A percentile compares a stretch with the other conserved stretches of the same genome.
Evolutionary conservation across 495 filamentous ascomycete species (phyloP).

Genomic region (Talaromyces trachyspermus): DNA sequence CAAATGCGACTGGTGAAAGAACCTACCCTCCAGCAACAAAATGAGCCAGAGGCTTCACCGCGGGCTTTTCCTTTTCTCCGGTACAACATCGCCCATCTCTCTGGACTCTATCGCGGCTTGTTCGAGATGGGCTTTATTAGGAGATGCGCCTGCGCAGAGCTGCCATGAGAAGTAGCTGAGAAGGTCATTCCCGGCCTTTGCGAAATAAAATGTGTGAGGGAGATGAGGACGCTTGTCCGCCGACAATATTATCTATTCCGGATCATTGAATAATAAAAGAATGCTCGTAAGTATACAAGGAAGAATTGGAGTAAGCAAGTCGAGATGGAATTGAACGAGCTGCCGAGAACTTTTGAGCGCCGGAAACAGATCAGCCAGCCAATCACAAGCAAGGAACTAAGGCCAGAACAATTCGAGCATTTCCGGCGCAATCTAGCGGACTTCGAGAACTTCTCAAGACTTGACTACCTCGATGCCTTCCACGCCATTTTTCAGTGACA

Average conservation of each 20-base stretch:
- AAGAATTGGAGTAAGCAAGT: neutral
- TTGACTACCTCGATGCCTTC: no score
- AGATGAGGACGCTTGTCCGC: conserved; percentile 2
- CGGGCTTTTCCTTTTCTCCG: conserved; percentile 36
- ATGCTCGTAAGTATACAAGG: neutral
- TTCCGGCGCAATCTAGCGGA: conserved; percentile 1
- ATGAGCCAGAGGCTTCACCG: conserved; percentile 80
- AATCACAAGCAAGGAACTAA: conserved; percentile 19
- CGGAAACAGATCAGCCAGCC: conserved; percentile 1
- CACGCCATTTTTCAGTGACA: no score
- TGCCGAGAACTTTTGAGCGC: conserved; percentile 10
- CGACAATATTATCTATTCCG: neutral
- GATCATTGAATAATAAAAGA: neutral
- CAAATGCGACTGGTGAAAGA: no score
- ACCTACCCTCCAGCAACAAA: conserved; percentile 81
- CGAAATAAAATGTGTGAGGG: neutral
- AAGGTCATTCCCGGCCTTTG: conserved; percentile 12
- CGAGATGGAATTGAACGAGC: neutral
- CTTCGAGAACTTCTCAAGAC: neutral
- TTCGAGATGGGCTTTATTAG: conserved; percentile 4
- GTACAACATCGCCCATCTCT: conserved; percentile 53
- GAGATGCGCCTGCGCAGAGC: conserved; percentile 25
- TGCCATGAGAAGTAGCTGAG: conserved; percentile 15
- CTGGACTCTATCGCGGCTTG: conserved; percentile 40
- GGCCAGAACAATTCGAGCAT: conserved; percentile 8